Base-by-base conservation (phyloP, 2,329 filamentous ascomycete species). In the Coleophoma eucalyptorum region DNA sequence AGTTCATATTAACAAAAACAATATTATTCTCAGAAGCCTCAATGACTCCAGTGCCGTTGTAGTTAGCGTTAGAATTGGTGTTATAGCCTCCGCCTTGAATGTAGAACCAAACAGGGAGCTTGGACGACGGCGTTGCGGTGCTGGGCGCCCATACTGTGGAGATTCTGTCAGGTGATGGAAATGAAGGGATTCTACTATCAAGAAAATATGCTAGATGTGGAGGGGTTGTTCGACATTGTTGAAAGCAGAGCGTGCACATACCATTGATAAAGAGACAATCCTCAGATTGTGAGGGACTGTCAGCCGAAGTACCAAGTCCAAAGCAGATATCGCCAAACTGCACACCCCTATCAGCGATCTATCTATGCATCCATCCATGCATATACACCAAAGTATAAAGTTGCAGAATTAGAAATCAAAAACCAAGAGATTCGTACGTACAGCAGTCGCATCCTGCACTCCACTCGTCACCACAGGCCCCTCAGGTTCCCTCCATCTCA, bases 401-500 rank as follows among this genome's bases (percentile, higher is more conserved):
- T 7, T 19, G 20, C 49, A 35, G 44, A 38, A 21, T 31, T 31
- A 11, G 13, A 26, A 35, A 11, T 21, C 10, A 19, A 46, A 15
- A 2, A 13, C 40, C 13, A 19, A 19, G n/a, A 16, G 41, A 15
- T 33, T 16, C n/a, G 12, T 38, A 40, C 50, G 38, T 54, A 59
- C 59, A 21, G 46, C 41, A 19, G 54, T 56, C 20, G 59, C 60
- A 48, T 55, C 49, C 46, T 61, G 57, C 8, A 61, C 16, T 4
- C 45, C 50, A 8, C 18, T 15, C 3, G 53, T 55, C 32, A 34
- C 11, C 13, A 44, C 18, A 4, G 57, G 57, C 16, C 49, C 26
- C 1, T 77, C 70, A 0, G 89, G 87, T n/a, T 81, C 80, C 42
- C 75, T 72, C 62, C 90, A 92, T 18, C 89, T 77, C 52, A 89